Evolutionary conservation across 139 green algal species (phyloP), one percentile per base, ranked within the genome.

Genomic region (Chlamydomonas schloesseri): DNA sequence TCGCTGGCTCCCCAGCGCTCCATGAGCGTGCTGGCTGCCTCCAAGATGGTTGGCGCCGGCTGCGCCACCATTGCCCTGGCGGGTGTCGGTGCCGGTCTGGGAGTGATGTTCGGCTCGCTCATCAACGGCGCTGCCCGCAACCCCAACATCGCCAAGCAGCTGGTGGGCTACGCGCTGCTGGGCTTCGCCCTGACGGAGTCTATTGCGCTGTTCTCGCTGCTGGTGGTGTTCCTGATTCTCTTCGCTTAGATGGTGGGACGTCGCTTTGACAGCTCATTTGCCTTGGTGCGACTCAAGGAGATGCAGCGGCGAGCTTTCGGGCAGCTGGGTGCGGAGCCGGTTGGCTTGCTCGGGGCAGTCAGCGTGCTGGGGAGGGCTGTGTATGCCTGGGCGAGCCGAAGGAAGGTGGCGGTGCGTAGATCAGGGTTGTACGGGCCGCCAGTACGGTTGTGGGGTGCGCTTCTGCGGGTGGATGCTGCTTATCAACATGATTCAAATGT

Each of bases 121-220:
- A 96, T 96, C 88, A 95, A 94, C 82, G 94, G 91, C 72, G 94
- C 94, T 82, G 94, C 94, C 70, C 89, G 94, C 89, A 96, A 96
- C 86, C 93, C 93, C 81, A 95, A 93, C 90, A 88, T 96, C 69
- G 92, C 91, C 76, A 94, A 94, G 89, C 92, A 95, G 88, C 89
- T 96, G 84, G 93, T 96, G 85, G 93, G 91, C 90, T 95, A 95
- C 85, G 94, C 94, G 26, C 93, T 96, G 89, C 91, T 96, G 86
- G 93, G 94, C 26, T 95, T 95, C 86, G 94, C 94, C 53, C 89
- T 96, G 47, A 96, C 94, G 47, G 94, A 96, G 91, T 94, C 93
- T 33, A 96, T 96, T 89, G 92, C 93, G 46, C 89, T 96, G 80
- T 96, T 96, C 90, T 92, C 91, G 64, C 89, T 95, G 88, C 92